Percentiles rank a stretch among this genome's conserved stretches.
Evolutionary conservation across 2,329 filamentous ascomycete genomes (phyloP).

Genomic region (Cylindrodendrum hubeiense): DNA sequence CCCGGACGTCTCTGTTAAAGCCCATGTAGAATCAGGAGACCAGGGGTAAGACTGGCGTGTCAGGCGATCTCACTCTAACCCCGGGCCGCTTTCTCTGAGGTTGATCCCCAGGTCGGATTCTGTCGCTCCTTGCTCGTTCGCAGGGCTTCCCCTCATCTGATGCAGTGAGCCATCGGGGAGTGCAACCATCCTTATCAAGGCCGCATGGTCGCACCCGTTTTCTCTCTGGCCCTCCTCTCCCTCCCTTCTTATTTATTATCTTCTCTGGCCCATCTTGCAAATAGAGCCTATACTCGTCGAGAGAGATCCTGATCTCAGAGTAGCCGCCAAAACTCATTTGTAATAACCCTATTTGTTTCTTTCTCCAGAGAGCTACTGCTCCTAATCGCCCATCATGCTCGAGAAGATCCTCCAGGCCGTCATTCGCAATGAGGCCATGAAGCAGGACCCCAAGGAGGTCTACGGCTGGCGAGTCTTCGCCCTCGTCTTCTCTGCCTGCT

Average conservation of each 20-base stretch:
- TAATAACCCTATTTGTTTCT: not conserved
- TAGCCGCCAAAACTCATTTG: not conserved
- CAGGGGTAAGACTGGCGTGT: not conserved
- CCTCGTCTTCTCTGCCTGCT: conserved; percentile 72
- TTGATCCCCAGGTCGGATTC: not conserved
- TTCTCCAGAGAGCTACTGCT: not conserved
- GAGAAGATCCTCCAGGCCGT: conserved; percentile 58
- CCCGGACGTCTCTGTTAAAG: not conserved
- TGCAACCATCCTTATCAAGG: not conserved
- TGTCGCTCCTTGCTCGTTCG: not conserved
- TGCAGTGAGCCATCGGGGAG: not conserved
- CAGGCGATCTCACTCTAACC: not conserved
- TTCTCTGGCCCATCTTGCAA: not conserved
- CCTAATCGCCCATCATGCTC: not conserved
- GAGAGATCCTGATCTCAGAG: not conserved
- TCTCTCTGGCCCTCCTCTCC: not conserved
- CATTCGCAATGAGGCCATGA: conserved; percentile 78
- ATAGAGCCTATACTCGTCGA: not conserved
- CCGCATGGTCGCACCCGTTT: not conserved
- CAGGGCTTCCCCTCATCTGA: not conserved
- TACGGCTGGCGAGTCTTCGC: conserved; percentile 77
- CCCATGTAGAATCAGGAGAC: not conserved
- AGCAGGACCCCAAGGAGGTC: conserved; percentile 72
- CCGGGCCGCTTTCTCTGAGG: not conserved
- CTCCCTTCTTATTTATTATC: not conserved